Conservation (phyloP, 257 asterid species). For the Solanum bukasovii region DNA sequence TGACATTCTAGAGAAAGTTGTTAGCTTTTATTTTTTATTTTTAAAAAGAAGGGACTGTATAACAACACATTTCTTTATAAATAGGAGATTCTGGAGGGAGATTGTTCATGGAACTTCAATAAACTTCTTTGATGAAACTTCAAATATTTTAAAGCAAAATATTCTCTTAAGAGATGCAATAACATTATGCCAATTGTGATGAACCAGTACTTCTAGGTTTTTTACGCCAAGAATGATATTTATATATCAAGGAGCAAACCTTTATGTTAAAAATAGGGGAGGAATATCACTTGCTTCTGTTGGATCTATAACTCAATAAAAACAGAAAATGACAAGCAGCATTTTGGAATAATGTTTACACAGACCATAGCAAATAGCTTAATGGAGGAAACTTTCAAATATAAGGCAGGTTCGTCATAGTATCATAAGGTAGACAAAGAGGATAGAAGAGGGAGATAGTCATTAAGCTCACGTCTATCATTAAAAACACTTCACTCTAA, state of each 20-base stretch:
- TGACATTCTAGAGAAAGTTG: neutral
- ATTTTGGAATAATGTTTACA: neutral
- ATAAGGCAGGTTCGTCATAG: neutral
- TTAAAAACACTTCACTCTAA: neutral
- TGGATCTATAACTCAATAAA: neutral
- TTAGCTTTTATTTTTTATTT: too few species aligned
- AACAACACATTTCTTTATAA: neutral
- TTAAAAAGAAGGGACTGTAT: neutral
- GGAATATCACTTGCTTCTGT: neutral
- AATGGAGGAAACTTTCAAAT: neutral
- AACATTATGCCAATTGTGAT: neutral
- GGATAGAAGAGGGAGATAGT: neutral
- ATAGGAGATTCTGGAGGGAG: neutral
- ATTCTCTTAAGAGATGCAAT: neutral
- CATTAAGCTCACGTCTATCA: neutral
- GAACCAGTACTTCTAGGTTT: neutral
- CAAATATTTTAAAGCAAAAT: neutral
- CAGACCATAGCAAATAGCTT: neutral
- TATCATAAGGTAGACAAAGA: neutral
- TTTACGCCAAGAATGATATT: neutral
- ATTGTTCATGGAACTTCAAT: neutral
- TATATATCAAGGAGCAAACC: neutral
- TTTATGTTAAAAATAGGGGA: neutral
- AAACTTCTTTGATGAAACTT: neutral
- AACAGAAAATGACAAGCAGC: neutral